Percentiles rank a stretch among this genome's conserved stretches.
Evolutionary conservation across 2,329 filamentous ascomycete species (phyloP).

Genomic region (Colletotrichum agaves): DNA sequence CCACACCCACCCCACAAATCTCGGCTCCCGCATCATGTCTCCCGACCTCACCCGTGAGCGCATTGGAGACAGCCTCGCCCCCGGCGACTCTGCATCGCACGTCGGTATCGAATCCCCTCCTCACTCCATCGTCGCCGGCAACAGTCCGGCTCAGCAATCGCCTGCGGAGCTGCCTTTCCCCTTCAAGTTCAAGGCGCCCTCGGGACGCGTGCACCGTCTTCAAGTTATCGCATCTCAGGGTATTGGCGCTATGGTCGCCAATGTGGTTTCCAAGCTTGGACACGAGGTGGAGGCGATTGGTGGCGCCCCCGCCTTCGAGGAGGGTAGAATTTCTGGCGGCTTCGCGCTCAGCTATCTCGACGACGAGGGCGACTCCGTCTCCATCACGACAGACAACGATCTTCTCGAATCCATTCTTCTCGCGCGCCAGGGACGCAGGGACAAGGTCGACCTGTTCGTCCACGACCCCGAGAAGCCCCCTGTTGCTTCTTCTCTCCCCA

Average conservation of each 20-base stretch:
- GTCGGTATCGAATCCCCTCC: conserved; percentile 83
- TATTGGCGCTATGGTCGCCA: conserved; percentile 79
- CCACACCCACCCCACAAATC: conserved; percentile 71
- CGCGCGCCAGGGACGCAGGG: conserved; percentile 78
- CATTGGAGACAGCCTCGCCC: conserved; percentile 83
- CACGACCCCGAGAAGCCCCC: conserved; percentile 94
- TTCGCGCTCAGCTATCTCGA: conserved; percentile 97
- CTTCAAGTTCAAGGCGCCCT: conserved; percentile 99
- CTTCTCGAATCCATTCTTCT: conserved; percentile 89
- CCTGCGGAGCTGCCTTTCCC: conserved; percentile 84
- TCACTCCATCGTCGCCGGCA: conserved; percentile 68
- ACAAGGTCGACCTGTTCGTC: conserved; percentile 97
- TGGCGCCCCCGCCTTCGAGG: conserved; percentile 79
- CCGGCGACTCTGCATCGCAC: conserved; percentile 95
- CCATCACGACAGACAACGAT: conserved; percentile 95
- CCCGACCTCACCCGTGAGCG: conserved; percentile 80
- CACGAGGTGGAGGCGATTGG: conserved; percentile 85
- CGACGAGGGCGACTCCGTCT: conserved; percentile 95
- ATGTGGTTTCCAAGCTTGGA: conserved; percentile 86
- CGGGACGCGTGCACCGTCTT: conserved; percentile 90
- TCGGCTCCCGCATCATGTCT: conserved; percentile 80
- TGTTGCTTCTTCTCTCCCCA: conserved; percentile 68
- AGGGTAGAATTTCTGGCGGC: conserved; percentile 81
- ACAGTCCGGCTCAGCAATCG: conserved; percentile 61
- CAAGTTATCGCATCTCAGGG: conserved; percentile 86